Conservation (phyloP, 441 rosid species). For the Arabidopsis hybrid region DNA sequence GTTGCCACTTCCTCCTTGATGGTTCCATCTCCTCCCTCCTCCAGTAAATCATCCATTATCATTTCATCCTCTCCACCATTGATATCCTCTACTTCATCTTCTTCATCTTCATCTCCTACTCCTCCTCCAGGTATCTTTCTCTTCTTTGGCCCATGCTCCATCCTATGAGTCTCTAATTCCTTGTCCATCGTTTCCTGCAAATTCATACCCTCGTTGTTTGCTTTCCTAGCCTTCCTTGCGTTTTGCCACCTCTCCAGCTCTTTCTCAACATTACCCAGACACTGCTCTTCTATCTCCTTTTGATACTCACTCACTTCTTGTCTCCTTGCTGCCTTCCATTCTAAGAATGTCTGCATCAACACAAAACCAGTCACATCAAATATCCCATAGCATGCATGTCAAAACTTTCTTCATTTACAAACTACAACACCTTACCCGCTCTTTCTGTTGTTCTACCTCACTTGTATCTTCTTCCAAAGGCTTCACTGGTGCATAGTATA, state of each 20-base stretch:
- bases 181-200: slow-evolving; percentile 98
- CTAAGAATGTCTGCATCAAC: slow-evolving; percentile 60
- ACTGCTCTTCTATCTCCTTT: slow-evolving; percentile 76
- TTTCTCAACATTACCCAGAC: slow-evolving; percentile 76
- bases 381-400: slow-evolving; percentile 12
- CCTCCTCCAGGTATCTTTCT: slow-evolving; percentile 79
- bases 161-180: slow-evolving; percentile 87
- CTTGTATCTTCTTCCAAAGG: slow-evolving; percentile 72
- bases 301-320: slow-evolving; percentile 81
- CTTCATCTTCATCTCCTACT: slow-evolving; percentile 74
- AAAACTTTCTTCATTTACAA: slow-evolving; percentile 12
- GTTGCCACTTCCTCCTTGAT: slow-evolving; percentile 46
- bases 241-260: slow-evolving; percentile 96
- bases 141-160: slow-evolving; percentile 95
- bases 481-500: slow-evolving; percentile 73
- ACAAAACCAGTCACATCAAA: slow-evolving; percentile 13
- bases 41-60: slow-evolving; percentile 84
- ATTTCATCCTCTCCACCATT: slow-evolving; percentile 85
- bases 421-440: slow-evolving; percentile 57
- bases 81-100: slow-evolving; percentile 90
- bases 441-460: slow-evolving; percentile 62
- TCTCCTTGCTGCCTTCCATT: slow-evolving; percentile 81
- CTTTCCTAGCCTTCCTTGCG: slow-evolving; percentile 78
- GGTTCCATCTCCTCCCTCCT: slow-evolving; percentile 62
- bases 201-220: slow-evolving; percentile 58